Evolutionary conservation across 768 basidiomycete species (phyloP).

Genomic region (Mycena latifolia): DNA sequence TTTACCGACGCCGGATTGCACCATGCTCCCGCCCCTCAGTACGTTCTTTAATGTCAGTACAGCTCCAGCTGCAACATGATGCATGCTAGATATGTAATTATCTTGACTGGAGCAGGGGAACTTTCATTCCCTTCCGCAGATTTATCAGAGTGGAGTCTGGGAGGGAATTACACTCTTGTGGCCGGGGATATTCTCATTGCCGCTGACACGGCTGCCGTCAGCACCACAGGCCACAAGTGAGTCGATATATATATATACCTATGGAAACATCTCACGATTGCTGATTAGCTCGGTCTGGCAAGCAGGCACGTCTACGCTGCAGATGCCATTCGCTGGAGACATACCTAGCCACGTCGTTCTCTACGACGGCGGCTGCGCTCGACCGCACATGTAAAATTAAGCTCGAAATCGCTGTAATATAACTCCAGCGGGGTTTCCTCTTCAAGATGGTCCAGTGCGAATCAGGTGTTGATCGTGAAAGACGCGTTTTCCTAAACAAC

Average conservation of each 20-base stretch:
- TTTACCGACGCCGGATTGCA: slow-evolving; percentile 24
- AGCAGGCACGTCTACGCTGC: slow-evolving; percentile 17
- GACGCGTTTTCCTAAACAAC: too few species aligned
- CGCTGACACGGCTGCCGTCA: slow-evolving; percentile 13
- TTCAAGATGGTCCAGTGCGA: too few species aligned
- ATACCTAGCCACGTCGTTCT: slow-evolving; percentile 19
- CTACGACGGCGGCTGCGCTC: slow-evolving; percentile 19
- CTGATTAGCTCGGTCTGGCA: slow-evolving; percentile 33
- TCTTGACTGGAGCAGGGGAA: slow-evolving; percentile 24
- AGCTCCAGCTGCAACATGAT: neutral
- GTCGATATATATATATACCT: neutral
- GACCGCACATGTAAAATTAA: slow-evolving; percentile 29
- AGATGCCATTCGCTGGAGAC: slow-evolving; percentile 25
- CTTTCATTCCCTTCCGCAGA: slow-evolving; percentile 26
- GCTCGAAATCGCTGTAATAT: too few species aligned
- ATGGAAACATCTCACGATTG: too few species aligned
- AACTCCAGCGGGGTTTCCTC: too few species aligned
- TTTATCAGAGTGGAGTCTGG: slow-evolving; percentile 6
- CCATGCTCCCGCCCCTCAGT: slow-evolving; percentile 30
- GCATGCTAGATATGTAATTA: slow-evolving; percentile 19
- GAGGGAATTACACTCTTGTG: slow-evolving; percentile 23
- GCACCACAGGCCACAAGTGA: slow-evolving; percentile 27
- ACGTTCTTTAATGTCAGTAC: neutral
- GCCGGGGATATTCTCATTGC: slow-evolving; percentile 30
- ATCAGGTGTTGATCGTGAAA: too few species aligned